phyloP scores from a whole-genome alignment of 2,329 filamentous ascomycete genomes.

The Stachybotrys echinatus region DNA sequence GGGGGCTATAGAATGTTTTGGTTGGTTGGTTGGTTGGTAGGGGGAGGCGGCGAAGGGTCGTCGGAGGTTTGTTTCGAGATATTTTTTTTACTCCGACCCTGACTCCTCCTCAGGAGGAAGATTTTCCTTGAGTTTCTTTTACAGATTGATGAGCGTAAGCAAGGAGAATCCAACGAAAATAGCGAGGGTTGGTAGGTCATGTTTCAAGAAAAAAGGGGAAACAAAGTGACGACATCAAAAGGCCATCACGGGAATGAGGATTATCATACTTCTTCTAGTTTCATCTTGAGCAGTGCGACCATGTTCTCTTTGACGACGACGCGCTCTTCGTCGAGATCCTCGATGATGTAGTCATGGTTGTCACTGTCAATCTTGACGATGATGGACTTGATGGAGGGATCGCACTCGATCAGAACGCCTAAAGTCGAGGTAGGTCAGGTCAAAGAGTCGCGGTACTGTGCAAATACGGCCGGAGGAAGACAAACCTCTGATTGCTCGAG shows the following conservation, averaged over 20 bases:
- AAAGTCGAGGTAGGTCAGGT: not conserved
- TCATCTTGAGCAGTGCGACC: conserved; percentile 60
- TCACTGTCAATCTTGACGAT: conserved; percentile 70
- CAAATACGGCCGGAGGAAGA: not conserved
- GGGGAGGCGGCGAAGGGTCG: too few relatives aligned
- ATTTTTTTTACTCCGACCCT: conserved; percentile 39
- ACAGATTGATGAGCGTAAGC: not conserved
- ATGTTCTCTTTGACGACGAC: conserved; percentile 72
- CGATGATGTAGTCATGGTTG: conserved; percentile 70
- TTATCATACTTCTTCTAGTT: conserved; percentile 58
- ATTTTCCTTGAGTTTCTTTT: conserved; percentile 45
- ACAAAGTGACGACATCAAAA: too few relatives aligned
- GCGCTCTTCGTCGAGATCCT: conserved; percentile 73
- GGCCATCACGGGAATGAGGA: too few relatives aligned
- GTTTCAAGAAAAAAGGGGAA: not conserved
- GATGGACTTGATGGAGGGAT: conserved; percentile 84
- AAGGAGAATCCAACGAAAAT: not conserved
- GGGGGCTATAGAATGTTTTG: not conserved
- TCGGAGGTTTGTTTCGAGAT: not conserved
- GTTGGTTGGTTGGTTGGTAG: not conserved
- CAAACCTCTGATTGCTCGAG: conserved; percentile 51
- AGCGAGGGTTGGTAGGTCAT: not conserved
- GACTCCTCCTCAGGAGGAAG: conserved; percentile 46
- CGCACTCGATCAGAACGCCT: conserved; percentile 75
- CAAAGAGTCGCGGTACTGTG: not conserved